phyloP scores from a whole-genome alignment of 1,284 basidiomycete genomes.

The Cutaneotrichosporon arboriforme region DNA sequence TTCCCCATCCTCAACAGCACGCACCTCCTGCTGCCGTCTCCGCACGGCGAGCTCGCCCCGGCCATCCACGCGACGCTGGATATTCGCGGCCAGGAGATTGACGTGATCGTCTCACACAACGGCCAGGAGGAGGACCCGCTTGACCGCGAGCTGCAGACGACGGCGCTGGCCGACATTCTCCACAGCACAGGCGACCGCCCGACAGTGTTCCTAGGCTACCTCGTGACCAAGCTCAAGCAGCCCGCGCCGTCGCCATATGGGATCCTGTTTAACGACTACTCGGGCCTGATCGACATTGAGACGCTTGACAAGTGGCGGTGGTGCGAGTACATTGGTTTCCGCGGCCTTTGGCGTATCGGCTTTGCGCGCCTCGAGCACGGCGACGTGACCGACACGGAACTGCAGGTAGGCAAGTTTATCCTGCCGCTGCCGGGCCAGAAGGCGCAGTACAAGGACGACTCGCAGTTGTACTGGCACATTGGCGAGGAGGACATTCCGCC shows the following conservation, averaged over 20 bases:
- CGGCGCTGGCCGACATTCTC: conserved; percentile 75
- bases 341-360: conserved; percentile 71
- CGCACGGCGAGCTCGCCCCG: conserved; percentile 77
- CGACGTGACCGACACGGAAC: conserved; percentile 46
- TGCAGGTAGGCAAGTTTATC: conserved; percentile 67
- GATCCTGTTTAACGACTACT: conserved; percentile 54
- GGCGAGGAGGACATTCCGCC: conserved; percentile 61
- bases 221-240: conserved; percentile 93
- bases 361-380: conserved; percentile 39
- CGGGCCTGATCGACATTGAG: conserved; percentile 54
- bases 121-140: conserved; percentile 94
- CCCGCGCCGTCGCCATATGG: conserved; percentile 56
- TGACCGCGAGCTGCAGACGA: conserved; percentile 83
- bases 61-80: conserved; percentile 85
- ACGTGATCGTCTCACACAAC: conserved; percentile 87
- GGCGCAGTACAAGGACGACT: conserved; percentile 58
- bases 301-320: conserved; percentile 48
- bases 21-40: conserved; percentile 85
- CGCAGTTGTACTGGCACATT: conserved; percentile 62
- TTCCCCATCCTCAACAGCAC: conserved; percentile 87
- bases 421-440: conserved; percentile 58
- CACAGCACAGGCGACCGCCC: conserved; percentile 66
- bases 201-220: conserved; percentile 85
- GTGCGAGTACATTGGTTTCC: conserved; percentile 85
- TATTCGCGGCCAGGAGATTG: conserved; percentile 66